Evolutionary conservation across 2,329 filamentous ascomycete genomes (phyloP).

Genomic region (Furcasterigmium furcatum): DNA sequence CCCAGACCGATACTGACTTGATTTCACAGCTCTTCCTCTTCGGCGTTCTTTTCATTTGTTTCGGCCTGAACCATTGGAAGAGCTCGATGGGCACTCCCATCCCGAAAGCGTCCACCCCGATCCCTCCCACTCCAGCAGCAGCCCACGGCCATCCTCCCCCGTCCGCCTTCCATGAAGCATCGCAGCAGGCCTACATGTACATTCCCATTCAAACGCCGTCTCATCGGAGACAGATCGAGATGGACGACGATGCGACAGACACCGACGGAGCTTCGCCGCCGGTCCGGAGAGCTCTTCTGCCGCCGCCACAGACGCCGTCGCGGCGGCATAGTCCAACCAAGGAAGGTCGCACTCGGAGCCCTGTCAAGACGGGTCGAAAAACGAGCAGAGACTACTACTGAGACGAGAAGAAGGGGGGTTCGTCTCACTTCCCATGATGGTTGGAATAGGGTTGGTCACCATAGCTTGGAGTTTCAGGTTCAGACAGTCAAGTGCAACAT

Average conservation of each 20-base stretch:
- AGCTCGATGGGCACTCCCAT: constrained; percentile 19
- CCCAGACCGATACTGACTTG: constrained; percentile 10
- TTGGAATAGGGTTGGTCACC: too few relatives aligned
- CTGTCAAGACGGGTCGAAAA: constrained; percentile 38
- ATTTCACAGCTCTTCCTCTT: constrained; percentile 46
- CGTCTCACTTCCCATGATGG: too few relatives aligned
- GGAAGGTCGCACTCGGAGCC: constrained; percentile 43
- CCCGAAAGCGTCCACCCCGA: constrained; percentile 14
- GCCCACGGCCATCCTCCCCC: constrained; percentile 11
- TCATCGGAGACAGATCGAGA: constrained; percentile 34
- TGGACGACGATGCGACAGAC: constrained; percentile 43
- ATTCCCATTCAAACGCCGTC: constrained; percentile 48
- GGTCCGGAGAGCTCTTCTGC: constrained; percentile 34
- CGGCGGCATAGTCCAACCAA: constrained; percentile 46
- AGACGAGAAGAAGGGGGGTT: not conserved
- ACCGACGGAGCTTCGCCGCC: constrained; percentile 46
- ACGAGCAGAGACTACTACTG: constrained; percentile 32
- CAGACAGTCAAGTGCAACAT: too few relatives aligned
- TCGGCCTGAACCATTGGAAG: constrained; percentile 43
- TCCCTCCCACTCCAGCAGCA: constrained; percentile 19
- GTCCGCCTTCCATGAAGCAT: constrained; percentile 21
- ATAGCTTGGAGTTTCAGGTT: too few relatives aligned
- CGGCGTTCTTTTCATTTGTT: constrained; percentile 41
- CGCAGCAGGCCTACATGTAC: constrained; percentile 43
- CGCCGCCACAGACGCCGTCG: constrained; percentile 43